Conservation (phyloP, 202 grass and related monocot genomes). For the Panicum hallii region DNA sequence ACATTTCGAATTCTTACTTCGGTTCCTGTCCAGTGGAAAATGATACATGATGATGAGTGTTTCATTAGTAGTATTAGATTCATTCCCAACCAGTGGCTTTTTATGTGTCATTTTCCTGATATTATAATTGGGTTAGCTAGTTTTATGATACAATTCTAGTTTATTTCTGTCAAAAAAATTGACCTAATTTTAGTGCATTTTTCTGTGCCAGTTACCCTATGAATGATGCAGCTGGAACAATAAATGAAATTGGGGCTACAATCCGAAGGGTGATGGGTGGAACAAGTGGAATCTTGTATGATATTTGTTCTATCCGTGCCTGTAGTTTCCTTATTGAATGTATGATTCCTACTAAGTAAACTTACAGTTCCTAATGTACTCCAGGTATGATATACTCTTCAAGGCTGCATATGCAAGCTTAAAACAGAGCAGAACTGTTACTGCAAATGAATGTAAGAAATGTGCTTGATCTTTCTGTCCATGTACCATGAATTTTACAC, state of each 20-base stretch:
- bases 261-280: constrained; percentile 94
- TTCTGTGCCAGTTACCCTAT: constrained; percentile 78
- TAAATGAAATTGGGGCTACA: constrained; percentile 91
- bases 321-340: constrained; percentile 34
- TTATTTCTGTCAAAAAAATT: constrained; percentile 28
- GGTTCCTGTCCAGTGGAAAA: constrained; percentile 19
- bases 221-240: constrained; percentile 96
- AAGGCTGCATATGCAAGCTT: constrained; percentile 97
- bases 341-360: constrained; percentile 28
- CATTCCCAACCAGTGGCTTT: background rate
- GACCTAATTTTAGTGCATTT: constrained; percentile 34
- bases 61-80: constrained; percentile 5
- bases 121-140: background rate
- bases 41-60: background rate
- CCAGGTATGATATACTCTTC: constrained; percentile 96
- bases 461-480: constrained; percentile 5
- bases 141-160: constrained; percentile 23
- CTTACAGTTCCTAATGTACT: constrained; percentile 40
- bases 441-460: constrained; percentile 86
- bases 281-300: constrained; percentile 99
- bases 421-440: constrained; percentile 69
- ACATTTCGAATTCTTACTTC: background rate
- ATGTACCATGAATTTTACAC: constrained; percentile 31
- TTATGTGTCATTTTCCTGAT: background rate
- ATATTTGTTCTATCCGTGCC: constrained; percentile 28